Base-by-base conservation (phyloP, 225 moss, liverwort and hornwort species). In the Physcomitrellopsis africana region DNA sequence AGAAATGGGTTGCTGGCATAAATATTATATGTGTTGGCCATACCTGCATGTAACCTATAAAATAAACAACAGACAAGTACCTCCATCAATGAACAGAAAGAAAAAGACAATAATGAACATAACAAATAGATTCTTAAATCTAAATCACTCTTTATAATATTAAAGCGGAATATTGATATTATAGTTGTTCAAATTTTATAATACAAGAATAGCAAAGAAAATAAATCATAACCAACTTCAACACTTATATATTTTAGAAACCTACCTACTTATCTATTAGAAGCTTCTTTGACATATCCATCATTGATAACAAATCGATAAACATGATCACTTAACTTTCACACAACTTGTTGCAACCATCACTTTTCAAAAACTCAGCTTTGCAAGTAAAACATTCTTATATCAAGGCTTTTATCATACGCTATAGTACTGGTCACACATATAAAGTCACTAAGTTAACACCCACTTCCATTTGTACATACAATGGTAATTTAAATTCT, bases 291-390 rank as follows among this genome's bases (percentile, higher is more conserved):
- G 47, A 74, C 56, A 11, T 44, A 44, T 56, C 26, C 27, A 58
- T 32, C 22, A 67, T 62, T 45, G n/a, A n/a, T n/a, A 59, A 10
- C 47, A 42, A 73, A 74, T 57, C 48, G 67, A 63, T 44, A 0
- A 67, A n/a, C n/a, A 19, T 72, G 23, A n/a, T n/a, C n/a, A 45
- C 44, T 45, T 23, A 10, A n/a, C n/a, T 56, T 66, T 63, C 72
- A 75, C 48, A 14, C 71, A 94, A 92, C 94, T 94, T 94, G 74
- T 94, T 94, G 68, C 94, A 94, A 60, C 94, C n/a, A n/a, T n/a
- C n/a, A n/a, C n/a, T n/a, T n/a, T n/a, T n/a, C n/a, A n/a, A n/a
- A n/a, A n/a, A n/a, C n/a, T n/a, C n/a, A n/a, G n/a, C n/a, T n/a
- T n/a, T n/a, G n/a, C n/a, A n/a, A n/a, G n/a, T n/a, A n/a, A n/a